Evolutionary conservation across 352 stramenopile species (phyloP).

Genomic region (Phytophthora podocarpi): DNA sequence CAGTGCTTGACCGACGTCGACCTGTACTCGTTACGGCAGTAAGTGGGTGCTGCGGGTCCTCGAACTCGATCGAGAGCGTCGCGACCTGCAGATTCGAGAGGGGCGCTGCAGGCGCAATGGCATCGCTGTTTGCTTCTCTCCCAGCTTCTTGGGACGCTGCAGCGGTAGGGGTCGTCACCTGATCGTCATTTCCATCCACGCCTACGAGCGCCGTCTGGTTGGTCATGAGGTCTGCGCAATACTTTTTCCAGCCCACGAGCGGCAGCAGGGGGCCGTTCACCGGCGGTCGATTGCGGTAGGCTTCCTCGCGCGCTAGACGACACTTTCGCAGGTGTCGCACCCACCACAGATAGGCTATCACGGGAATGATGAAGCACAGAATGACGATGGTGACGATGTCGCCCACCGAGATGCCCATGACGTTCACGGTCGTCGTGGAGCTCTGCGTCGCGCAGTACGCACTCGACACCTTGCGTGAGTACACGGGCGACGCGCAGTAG

Average conservation of each 20-base stretch:
- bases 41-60: slow-evolving; percentile 34
- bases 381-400: slow-evolving; percentile 38
- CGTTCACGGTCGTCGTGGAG: slow-evolving; percentile 11
- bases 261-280: slow-evolving; percentile 31
- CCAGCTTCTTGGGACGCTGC: neutral
- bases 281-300: slow-evolving; percentile 11
- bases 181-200: neutral
- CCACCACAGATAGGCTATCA: slow-evolving; percentile 28
- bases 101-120: neutral
- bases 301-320: slow-evolving; percentile 9
- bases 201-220: slow-evolving; percentile 26
- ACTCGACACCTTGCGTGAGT: slow-evolving; percentile 20
- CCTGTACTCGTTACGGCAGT: slow-evolving; percentile 35
- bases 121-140: neutral
- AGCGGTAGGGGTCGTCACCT: slow-evolving; percentile 1
- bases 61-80: slow-evolving; percentile 33
- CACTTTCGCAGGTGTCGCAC: slow-evolving; percentile 10
- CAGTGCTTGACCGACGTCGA: slow-evolving; percentile 25
- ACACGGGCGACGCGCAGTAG: slow-evolving; percentile 41
- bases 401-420: slow-evolving; percentile 27
- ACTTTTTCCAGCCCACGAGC: slow-evolving; percentile 41
- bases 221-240: slow-evolving; percentile 27
- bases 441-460: slow-evolving; percentile 26
- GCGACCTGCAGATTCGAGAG: slow-evolving; percentile 29
- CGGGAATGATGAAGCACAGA: slow-evolving; percentile 29